Conservation (phyloP, 345 rosid genomes). For the Psidium friedrichsthalianum region DNA sequence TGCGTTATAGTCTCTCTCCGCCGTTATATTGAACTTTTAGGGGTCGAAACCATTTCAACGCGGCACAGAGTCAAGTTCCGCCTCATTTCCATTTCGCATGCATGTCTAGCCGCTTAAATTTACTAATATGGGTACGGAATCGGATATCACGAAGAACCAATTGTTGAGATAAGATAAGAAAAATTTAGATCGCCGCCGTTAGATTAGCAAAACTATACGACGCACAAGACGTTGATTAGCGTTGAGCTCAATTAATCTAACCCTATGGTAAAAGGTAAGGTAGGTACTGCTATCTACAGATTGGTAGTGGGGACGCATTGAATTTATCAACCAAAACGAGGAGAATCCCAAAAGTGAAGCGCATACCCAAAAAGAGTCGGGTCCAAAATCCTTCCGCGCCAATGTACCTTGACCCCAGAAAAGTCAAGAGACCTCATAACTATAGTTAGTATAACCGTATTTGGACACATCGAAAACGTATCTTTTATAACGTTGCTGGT, state of each 20-base stretch:
- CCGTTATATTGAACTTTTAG: too few species aligned
- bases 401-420: not conserved
- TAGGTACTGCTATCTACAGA: too few species aligned
- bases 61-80: too few species aligned
- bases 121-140: too few species aligned
- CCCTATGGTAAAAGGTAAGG: not conserved
- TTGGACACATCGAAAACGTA: not conserved
- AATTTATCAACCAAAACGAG: not conserved
- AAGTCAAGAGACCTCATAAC: not conserved
- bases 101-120: too few species aligned
- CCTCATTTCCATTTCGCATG: too few species aligned
- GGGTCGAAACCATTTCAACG: too few species aligned
- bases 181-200: too few species aligned
- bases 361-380: not conserved
- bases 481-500: not conserved
- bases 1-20: too few species aligned
- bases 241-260: not conserved
- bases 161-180: too few species aligned
- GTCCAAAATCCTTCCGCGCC: not conserved
- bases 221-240: not conserved
- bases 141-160: too few species aligned
- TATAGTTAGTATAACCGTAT: not conserved
- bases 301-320: not conserved
- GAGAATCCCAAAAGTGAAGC: not conserved
- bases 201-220: too few species aligned